Base-by-base conservation (phyloP, 495 filamentous ascomycete genomes). In the Lineolata rhizophorae region DNA sequence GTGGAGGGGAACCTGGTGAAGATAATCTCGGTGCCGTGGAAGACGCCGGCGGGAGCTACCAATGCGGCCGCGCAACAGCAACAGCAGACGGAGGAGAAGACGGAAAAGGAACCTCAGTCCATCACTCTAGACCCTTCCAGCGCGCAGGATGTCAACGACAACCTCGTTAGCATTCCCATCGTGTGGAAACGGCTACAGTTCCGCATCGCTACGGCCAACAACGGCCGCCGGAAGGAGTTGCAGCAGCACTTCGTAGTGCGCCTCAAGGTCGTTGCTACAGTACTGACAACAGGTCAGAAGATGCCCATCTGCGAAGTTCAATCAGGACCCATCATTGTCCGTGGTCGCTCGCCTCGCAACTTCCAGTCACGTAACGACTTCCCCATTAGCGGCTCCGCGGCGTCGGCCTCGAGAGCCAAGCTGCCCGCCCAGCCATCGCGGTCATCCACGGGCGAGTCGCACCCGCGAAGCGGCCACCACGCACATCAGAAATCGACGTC, bases 11-110 rank as follows among this genome's bases (percentile, higher is more conserved):
- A 83, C 38, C 47, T 71, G 0, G 80, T 85, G 13, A 85, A 90
- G 56, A 81, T 93, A 35, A 91, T 93, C 24, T 78, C 72, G 2
- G 82, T 93, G 18, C 83, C 83, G 0, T 93, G 82, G 81, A 87
- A 91, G 55, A 83, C 79, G 11, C 70, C 70, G 2, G 74, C 74
- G 26, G 8, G 9, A 9, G 28, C 8, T 17, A 72, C 73, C 27
- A 64, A 62, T 25, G 59, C 57, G 65, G 59, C 47, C 52, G 56
- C 22, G 52, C n/a, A n/a, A n/a, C n/a, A n/a, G n/a, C n/a, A n/a
- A n/a, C n/a, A n/a, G n/a, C n/a, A n/a, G n/a, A 55, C 22, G 52
- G 62, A 67, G 38, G 62, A 65, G 25, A 76, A 74, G 51, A 52
- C 61, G 8, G 70, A 76, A 50, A 68, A 65, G 36, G 70, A 76